These are phyloP conservation scores for Pinus tabuliformis DNA, from an alignment of 75 land plant species.

Conservation along the genomic window DNA sequence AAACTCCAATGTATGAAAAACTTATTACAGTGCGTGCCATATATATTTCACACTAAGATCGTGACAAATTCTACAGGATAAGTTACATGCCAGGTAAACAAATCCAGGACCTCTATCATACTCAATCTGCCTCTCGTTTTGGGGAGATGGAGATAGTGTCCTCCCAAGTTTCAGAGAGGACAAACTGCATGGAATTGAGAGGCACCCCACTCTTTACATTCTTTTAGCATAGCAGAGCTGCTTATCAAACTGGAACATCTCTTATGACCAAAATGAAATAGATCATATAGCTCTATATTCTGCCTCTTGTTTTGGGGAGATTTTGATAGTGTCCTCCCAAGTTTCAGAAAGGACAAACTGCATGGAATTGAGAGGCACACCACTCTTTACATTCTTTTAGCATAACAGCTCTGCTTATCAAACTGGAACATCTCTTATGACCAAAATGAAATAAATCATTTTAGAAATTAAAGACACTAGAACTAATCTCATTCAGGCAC, in stretches of 20 bases:
- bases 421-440: not conserved
- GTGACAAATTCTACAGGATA: not conserved
- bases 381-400: not conserved
- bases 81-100: not conserved
- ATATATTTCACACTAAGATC: not conserved
- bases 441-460: not conserved
- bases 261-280: not conserved
- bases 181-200: not conserved
- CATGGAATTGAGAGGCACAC: too few species aligned
- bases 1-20: not conserved
- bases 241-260: not conserved
- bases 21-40: too few species aligned
- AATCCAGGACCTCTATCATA: not conserved
- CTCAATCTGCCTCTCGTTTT: not conserved
- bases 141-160: too few species aligned
- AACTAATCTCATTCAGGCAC: too few species aligned
- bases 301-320: not conserved
- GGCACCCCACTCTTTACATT: not conserved
- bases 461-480: too few species aligned
- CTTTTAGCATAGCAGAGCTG: not conserved
- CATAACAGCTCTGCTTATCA: not conserved
- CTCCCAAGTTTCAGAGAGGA: too few species aligned
- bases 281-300: not conserved
- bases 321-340: too few species aligned
- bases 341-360: too few species aligned